Base-by-base conservation (phyloP, 1,139 yeast genomes). In the Blastobotrys persicus region DNA sequence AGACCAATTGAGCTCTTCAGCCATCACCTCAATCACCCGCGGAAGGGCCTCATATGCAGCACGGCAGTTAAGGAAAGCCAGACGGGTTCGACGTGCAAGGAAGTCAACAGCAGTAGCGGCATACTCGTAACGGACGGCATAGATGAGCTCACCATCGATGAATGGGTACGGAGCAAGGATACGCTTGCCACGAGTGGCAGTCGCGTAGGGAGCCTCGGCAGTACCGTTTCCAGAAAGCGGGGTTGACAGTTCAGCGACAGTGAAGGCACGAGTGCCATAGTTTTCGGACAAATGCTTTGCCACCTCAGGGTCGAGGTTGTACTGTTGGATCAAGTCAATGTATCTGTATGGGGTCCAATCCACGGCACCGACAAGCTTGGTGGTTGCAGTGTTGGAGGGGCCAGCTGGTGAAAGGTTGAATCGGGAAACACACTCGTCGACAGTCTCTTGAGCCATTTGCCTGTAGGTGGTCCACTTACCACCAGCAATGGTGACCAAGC, bases 401-500 rank as follows among this genome's bases (percentile, higher is more conserved):
- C 73, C 68, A 12, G 63, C 63, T 18, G 63, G 61, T 9, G 68
- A 62, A 49, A 79, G 76, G 46, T 69, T 67, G 57, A 73, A 76
- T 48, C 75, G 69, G 62, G 79, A 76, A 49, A 88, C 76, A 52
- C 88, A 80, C 59, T 81, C 81, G 68, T 88, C 85, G 46, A 91
- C 84, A 44, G 96, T 88, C 73, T 91, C 96, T 72, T 89, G 83
- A 33, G 98, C 96, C 98, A 91, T 91, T 73, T 88, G 96, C 73
- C 98, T 80, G 74, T 89, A 91, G 38, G 98, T 91, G 50, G 98
- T 91, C 98, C 98, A 91, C 72, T 91, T 91, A 69, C 98, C 98
- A 63, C 98, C 98, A 26, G 96, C 85, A 60, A 91, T 86, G 45
- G 98, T 91, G 46, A 91, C 76, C 59, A 91, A 77, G 19, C 92